A percentile compares a stretch with the other conserved stretches of the same genome.
Conservation (phyloP, 2,329 filamentous ascomycete genomes). For the Cladosporium sp. region DNA sequence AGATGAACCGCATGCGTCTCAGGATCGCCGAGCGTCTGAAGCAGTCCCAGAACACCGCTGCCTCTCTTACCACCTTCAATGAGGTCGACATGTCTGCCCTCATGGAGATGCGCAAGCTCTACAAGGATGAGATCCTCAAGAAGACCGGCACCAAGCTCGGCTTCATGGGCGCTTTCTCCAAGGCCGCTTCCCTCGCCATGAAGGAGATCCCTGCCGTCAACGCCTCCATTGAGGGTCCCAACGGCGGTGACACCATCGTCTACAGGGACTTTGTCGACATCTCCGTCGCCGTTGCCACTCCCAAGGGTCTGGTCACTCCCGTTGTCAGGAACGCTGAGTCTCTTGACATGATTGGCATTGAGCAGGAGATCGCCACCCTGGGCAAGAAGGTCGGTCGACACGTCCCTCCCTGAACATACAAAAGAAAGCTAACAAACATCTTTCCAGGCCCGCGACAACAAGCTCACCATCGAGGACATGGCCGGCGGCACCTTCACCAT, state of each 20-base stretch:
- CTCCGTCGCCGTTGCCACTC: slow-evolving; percentile 92
- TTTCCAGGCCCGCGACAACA: slow-evolving; percentile 78
- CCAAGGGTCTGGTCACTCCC: slow-evolving; percentile 94
- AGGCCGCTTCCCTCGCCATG: slow-evolving; percentile 86
- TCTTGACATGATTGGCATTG: slow-evolving; percentile 83
- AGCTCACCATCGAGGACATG: slow-evolving; percentile 99
- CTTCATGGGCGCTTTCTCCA: slow-evolving; percentile 99
- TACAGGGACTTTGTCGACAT: slow-evolving; percentile 98
- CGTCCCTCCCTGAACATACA: slow-evolving; percentile 10
- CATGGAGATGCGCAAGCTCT: slow-evolving; percentile 94
- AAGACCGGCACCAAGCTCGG: slow-evolving; percentile 96
- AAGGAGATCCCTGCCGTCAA: slow-evolving; percentile 92
- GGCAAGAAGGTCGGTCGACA: slow-evolving; percentile 74
- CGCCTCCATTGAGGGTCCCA: slow-evolving; percentile 92
- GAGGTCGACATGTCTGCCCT: slow-evolving; percentile 98
- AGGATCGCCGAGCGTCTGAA: slow-evolving; percentile 96
- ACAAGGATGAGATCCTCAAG: slow-evolving; percentile 95
- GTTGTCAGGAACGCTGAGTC: slow-evolving; percentile 91
- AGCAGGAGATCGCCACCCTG: slow-evolving; percentile 85
- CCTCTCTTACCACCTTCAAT: slow-evolving; percentile 96
- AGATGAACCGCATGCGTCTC: slow-evolving; percentile 99
- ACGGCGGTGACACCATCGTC: slow-evolving; percentile 93
- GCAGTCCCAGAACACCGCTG: slow-evolving; percentile 98
- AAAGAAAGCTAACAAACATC: slow-evolving; percentile 9
- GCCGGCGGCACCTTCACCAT: slow-evolving; percentile 97